Percentiles rank a stretch among this genome's conserved stretches.
phyloP scores from a whole-genome alignment of 345 rosid genomes.

The Gossypium herbaceum region DNA sequence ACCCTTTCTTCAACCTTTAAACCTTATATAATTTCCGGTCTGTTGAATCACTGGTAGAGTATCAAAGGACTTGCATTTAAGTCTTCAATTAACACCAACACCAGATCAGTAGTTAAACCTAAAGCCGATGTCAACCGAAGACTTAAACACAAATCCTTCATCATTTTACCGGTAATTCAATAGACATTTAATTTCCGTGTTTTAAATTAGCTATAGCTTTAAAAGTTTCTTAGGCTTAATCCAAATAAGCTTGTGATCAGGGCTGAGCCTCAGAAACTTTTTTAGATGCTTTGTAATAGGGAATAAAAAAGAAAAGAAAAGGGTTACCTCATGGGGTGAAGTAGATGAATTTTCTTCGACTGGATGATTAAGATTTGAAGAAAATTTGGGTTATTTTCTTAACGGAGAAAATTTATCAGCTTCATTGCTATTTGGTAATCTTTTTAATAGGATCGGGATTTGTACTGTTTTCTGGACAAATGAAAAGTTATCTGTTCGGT shows the following conservation, averaged over 20 bases:
- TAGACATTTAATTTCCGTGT: neutral
- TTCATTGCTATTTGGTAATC: slow-evolving; percentile 45
- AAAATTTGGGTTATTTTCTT: neutral
- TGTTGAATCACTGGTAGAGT: too few relatives aligned
- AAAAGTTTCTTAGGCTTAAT: slow-evolving; percentile 17
- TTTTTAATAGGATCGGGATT: slow-evolving; percentile 12
- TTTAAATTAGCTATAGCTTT: neutral
- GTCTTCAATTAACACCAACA: too few relatives aligned
- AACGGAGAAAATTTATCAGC: slow-evolving; percentile 59
- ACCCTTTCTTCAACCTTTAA: neutral
- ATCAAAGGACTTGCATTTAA: too few relatives aligned
- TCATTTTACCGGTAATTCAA: too few relatives aligned
- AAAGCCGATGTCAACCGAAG: too few relatives aligned
- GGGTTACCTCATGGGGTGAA: slow-evolving; percentile 43
- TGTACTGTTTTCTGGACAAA: slow-evolving; percentile 8
- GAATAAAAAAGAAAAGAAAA: neutral
- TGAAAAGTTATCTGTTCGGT: neutral
- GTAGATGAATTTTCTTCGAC: slow-evolving; percentile 62
- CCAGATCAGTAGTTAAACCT: too few relatives aligned
- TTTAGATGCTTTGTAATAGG: neutral
- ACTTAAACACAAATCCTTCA: too few relatives aligned
- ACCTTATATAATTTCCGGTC: neutral
- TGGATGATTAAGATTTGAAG: neutral
- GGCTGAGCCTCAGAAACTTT: slow-evolving; percentile 25
- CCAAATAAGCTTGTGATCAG: slow-evolving; percentile 49